Evolutionary conservation across 140 eudicot genomes (phyloP).

Genomic region (Ambrosia hybrid): DNA sequence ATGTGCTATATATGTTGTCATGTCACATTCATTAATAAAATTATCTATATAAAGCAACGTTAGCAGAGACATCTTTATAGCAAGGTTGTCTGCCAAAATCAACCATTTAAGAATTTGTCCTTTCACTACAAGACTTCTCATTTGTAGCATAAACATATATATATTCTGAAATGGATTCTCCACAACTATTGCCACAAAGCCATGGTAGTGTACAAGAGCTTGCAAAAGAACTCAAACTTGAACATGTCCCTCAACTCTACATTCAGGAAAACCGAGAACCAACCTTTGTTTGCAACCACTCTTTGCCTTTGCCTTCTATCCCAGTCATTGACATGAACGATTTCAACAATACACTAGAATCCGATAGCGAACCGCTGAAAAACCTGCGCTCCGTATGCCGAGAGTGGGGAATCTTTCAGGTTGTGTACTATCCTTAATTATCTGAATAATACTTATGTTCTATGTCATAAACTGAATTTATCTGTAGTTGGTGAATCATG

Average conservation of each 20-base stretch:
- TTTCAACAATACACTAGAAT: slow-evolving; percentile 8
- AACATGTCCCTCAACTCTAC: slow-evolving; percentile 41
- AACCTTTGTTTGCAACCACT: slow-evolving; percentile 18
- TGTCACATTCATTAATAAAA: not conserved
- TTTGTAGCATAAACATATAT: slow-evolving; percentile 7
- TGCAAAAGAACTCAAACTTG: slow-evolving; percentile 34
- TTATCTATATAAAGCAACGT: slow-evolving; percentile 15
- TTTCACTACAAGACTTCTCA: not conserved
- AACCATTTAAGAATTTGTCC: not conserved
- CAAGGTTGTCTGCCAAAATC: not conserved
- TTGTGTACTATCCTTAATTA: slow-evolving; percentile 7
- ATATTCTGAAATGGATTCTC: slow-evolving; percentile 27
- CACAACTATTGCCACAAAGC: slow-evolving; percentile 14
- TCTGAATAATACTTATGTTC: not conserved
- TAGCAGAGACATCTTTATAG: not conserved
- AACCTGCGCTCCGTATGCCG: slow-evolving; percentile 44
- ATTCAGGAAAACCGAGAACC: slow-evolving; percentile 28
- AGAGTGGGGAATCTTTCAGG: slow-evolving; percentile 81
- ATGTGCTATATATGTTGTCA: not conserved
- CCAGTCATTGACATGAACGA: slow-evolving; percentile 43
- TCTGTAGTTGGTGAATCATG: slow-evolving; percentile 68
- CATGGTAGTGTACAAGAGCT: slow-evolving; percentile 56
- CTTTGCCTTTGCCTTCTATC: slow-evolving; percentile 28
- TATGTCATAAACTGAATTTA: not conserved
- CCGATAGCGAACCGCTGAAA: slow-evolving; percentile 28